These are phyloP conservation scores for Phytopythium vexans DNA, from an alignment of 352 stramenopile genomes.

Conservation along the genomic window DNA sequence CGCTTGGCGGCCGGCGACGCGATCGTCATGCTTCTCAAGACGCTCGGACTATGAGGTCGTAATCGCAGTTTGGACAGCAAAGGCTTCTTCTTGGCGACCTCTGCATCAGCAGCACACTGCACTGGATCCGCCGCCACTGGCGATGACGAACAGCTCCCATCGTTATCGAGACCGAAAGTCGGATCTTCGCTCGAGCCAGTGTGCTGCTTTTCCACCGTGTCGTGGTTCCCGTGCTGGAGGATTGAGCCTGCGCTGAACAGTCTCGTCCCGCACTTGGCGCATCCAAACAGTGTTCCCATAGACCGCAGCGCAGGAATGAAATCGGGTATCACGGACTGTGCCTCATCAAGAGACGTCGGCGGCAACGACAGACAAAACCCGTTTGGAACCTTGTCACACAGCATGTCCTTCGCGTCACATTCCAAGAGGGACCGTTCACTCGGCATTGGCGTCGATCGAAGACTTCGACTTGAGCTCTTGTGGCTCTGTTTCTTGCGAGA, in stretches of 20 bases:
- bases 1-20: neutral
- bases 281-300: conserved; percentile 73
- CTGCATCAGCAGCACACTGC: neutral
- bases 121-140: neutral
- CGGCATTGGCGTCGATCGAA: conserved; percentile 2
- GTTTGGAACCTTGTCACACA: conserved; percentile 45
- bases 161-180: no score
- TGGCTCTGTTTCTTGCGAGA: conserved; percentile 17
- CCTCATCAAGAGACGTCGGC: neutral
- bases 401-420: conserved; percentile 60
- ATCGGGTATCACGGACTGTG: conserved; percentile 3
- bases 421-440: conserved; percentile 1
- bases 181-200: neutral
- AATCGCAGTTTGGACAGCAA: conserved; percentile 54
- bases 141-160: no score
- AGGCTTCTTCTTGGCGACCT: conserved; percentile 26
- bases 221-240: conserved; percentile 18
- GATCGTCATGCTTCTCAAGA: conserved; percentile 10
- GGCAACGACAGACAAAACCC: conserved; percentile 55
- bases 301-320: conserved; percentile 73
- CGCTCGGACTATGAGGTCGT: conserved; percentile 37
- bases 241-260: conserved; percentile 69
- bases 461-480: conserved; percentile 15
- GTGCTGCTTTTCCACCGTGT: neutral
- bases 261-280: conserved; percentile 43